Conservation (phyloP, 257 asterid species). For the Lithospermum erythrorhizon region DNA sequence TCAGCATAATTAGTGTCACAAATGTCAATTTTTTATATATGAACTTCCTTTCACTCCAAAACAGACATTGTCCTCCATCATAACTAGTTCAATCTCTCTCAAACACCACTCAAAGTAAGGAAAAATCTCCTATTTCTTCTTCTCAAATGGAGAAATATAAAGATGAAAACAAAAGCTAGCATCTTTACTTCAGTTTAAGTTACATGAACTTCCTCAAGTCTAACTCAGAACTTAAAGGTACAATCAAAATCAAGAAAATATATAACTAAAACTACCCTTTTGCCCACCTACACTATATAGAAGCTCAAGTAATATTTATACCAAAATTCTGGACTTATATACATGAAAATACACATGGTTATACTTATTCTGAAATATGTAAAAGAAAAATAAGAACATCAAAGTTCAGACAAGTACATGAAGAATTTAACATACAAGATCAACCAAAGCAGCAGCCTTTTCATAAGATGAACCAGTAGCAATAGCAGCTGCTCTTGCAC, state of each 20-base stretch:
- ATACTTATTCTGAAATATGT: too few relatives aligned
- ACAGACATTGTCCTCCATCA: background rate
- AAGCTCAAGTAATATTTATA: background rate
- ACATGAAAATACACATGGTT: too few relatives aligned
- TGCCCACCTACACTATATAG: background rate
- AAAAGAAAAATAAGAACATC: too few relatives aligned
- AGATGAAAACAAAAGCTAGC: too few relatives aligned
- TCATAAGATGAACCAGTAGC: conserved; percentile 73
- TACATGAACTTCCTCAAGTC: too few relatives aligned
- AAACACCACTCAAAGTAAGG: background rate
- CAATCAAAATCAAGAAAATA: background rate
- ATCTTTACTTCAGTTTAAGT: too few relatives aligned
- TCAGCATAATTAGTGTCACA: too few relatives aligned
- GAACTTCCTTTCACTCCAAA: background rate
- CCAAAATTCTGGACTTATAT: background rate
- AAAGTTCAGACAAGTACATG: background rate
- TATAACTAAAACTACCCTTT: background rate
- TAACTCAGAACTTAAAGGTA: too few relatives aligned
- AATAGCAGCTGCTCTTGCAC: too few relatives aligned
- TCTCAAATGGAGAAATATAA: too few relatives aligned
- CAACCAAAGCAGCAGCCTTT: conserved; percentile 95
- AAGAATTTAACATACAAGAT: conserved; percentile 44
- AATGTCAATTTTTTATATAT: too few relatives aligned
- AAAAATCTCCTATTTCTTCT: too few relatives aligned
- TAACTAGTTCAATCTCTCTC: background rate